Percentiles rank a stretch among this genome's conserved stretches.
phyloP scores from a whole-genome alignment of 2,329 filamentous ascomycete genomes.

The Grosmannia huntii region DNA sequence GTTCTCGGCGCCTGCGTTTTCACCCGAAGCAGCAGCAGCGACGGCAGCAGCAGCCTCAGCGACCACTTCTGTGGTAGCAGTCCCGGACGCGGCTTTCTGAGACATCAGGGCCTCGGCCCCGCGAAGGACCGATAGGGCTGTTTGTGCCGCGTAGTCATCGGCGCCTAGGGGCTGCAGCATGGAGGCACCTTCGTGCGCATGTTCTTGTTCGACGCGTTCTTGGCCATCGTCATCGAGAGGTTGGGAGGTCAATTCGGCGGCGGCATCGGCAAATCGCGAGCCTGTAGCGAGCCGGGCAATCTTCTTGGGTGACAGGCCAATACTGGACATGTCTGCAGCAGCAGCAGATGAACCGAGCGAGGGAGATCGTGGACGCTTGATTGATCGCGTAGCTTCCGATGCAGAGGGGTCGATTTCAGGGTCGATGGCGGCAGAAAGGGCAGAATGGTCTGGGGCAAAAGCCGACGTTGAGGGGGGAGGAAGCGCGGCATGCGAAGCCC shows the following conservation, averaged over 20 bases:
- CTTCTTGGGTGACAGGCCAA: constrained; percentile 39
- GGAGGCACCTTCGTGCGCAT: not conserved
- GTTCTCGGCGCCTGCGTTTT: constrained; percentile 19
- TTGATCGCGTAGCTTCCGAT: constrained; percentile 18
- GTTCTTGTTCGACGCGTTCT: not conserved
- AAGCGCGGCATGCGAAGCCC: constrained; percentile 29
- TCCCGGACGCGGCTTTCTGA: constrained; percentile 22
- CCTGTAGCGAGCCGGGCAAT: constrained; percentile 33
- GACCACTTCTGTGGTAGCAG: constrained; percentile 28
- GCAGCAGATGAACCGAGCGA: constrained; percentile 22
- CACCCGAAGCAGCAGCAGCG: constrained; percentile 28
- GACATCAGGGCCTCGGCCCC: constrained; percentile 9
- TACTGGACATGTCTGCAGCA: constrained; percentile 16
- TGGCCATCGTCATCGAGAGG: not conserved
- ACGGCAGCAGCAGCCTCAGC: constrained; percentile 23
- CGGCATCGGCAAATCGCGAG: constrained; percentile 8
- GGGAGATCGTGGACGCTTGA: constrained; percentile 25
- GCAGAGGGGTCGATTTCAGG: constrained; percentile 15
- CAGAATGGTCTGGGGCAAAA: not conserved
- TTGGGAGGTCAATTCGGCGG: not conserved
- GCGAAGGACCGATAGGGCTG: constrained; percentile 24
- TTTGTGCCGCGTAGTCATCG: constrained; percentile 42
- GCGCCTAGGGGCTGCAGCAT: constrained; percentile 17
- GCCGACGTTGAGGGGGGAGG: constrained; percentile 14
- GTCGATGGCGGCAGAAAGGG: constrained; percentile 20